These are phyloP conservation scores for Pichia sp. DNA, from an alignment of 1,139 yeast genomes.

Conservation along the genomic window DNA sequence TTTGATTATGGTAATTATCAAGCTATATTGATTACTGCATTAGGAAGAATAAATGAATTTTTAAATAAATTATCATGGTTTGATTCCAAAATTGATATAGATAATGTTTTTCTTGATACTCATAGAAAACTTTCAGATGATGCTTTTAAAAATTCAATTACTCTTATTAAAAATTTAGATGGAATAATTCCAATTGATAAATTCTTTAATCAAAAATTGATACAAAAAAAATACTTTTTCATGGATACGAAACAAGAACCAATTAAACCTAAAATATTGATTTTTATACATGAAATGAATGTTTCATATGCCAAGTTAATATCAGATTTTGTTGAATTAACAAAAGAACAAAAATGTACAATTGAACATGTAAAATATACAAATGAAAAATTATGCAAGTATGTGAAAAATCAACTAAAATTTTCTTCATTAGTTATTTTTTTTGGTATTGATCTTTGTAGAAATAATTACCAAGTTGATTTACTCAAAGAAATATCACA, in stretches of 20 bases:
- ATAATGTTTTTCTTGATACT: conserved; percentile 36
- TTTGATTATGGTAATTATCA: conserved; percentile 49
- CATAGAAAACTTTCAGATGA: conserved; percentile 42
- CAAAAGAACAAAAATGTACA: no score
- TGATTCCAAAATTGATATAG: conserved; percentile 32
- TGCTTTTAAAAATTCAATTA: conserved; percentile 51
- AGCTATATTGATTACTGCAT: conserved; percentile 35
- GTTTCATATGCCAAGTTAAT: no score
- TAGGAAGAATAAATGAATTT: conserved; percentile 41
- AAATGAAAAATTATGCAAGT: conserved; percentile 53
- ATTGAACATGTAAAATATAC: conserved; percentile 35
- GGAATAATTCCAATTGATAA: conserved; percentile 48
- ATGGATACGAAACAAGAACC: not conserved
- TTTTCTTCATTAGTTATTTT: conserved; percentile 51
- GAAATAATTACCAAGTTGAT: conserved; percentile 63
- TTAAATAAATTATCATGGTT: conserved; percentile 43
- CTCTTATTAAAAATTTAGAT: conserved; percentile 51
- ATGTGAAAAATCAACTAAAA: conserved; percentile 52
- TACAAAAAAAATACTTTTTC: not conserved
- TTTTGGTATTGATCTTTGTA: conserved; percentile 53
- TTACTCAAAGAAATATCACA: conserved; percentile 48
- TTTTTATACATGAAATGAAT: no score
- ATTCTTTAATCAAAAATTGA: conserved; percentile 32
- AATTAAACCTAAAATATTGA: no score
- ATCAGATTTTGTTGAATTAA: no score